Evolutionary conservation across 768 basidiomycete genomes (phyloP), one percentile per base, ranked within the genome.

Genomic region (Hysterangium stoloniferum): DNA sequence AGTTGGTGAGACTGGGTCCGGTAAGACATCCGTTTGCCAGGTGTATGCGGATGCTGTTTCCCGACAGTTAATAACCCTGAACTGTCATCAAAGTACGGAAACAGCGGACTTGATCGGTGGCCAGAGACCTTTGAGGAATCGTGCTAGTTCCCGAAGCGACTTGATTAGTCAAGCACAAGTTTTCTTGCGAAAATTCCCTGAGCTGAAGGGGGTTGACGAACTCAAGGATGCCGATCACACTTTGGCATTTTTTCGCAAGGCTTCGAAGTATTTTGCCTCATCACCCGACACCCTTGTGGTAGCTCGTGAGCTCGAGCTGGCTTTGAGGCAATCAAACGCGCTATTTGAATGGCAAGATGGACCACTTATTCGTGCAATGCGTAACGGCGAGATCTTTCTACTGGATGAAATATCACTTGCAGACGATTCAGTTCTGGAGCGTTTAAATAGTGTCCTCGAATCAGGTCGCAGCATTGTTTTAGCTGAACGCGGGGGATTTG

Each of bases 321-420:
- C 66, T 42, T 55, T 48, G 37, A 36, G 46, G 11, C 29, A 15
- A 45, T 57, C 49, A 9, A 41, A 27, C 19, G 80, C 87, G 0
- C 79, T 98, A 35, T 98, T 99, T 61, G 88, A 96, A 62, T 99
- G 96, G 96, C 79, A 86, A 54, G 91, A 98, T 59, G 96, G 96
- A 2, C 94, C 96, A n/a, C 76, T 99, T 28, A 79, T 99, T 5
- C 77, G 88, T 57, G 87, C 94, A 2, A 99, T 99, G 96, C 74
- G 73, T 6, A 64, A 63, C 17, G 95, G 94, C 15, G 82, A 86
- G 56, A 74, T 95, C 3, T 86, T 99, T 58, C 72, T 99, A 6
- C 76, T 99, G 25, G 96, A 99, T 61, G 96, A 99, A 62, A 93
- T 98, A 13, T 98, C 96, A 1, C 72, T 99, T 11, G 96, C 94